Percentiles rank a stretch among this genome's conserved stretches.
Conservation (phyloP, 805 yeast genomes). For the Cyberlindnera maritima region DNA sequence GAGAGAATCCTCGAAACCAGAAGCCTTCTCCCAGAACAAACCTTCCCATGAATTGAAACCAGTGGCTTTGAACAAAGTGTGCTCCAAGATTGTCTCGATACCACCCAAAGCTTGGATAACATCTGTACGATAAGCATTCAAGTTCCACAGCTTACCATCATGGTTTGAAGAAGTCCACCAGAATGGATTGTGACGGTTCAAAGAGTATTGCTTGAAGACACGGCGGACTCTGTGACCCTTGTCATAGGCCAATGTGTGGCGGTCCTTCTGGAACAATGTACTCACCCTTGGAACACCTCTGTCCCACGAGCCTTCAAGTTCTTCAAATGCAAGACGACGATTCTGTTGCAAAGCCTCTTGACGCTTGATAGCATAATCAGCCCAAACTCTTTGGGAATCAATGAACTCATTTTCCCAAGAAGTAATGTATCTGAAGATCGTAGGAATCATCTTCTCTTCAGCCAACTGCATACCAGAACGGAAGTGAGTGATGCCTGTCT, state of each 20-base stretch:
- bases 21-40: slow-evolving; percentile 95
- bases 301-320: slow-evolving; percentile 93
- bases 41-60: slow-evolving; percentile 99
- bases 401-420: slow-evolving; percentile 96
- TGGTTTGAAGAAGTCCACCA: slow-evolving; percentile 96
- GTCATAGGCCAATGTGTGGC: slow-evolving; percentile 92
- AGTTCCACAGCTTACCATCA: slow-evolving; percentile 94
- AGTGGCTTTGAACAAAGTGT: slow-evolving; percentile 91
- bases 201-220: slow-evolving; percentile 70
- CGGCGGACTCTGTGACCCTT: slow-evolving; percentile 87
- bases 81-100: slow-evolving; percentile 92
- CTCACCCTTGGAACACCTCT: slow-evolving; percentile 95
- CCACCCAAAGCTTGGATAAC: slow-evolving; percentile 98
- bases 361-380: slow-evolving; percentile 89
- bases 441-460: slow-evolving; percentile 82
- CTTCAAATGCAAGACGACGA: slow-evolving; percentile 86
- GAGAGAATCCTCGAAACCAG: slow-evolving; percentile 95
- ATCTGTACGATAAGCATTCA: slow-evolving; percentile 89
- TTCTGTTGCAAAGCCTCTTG: slow-evolving; percentile 84
- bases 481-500: slow-evolving; percentile 91
- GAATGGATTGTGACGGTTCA: slow-evolving; percentile 78
- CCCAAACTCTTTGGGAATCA: slow-evolving; percentile 97
- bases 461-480: slow-evolving; percentile 88
- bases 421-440: slow-evolving; percentile 86
- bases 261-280: slow-evolving; percentile 90